Percentiles rank a stretch among this genome's conserved stretches.
Conservation (phyloP, 179 eudicot species). For the Silene coronaria region DNA sequence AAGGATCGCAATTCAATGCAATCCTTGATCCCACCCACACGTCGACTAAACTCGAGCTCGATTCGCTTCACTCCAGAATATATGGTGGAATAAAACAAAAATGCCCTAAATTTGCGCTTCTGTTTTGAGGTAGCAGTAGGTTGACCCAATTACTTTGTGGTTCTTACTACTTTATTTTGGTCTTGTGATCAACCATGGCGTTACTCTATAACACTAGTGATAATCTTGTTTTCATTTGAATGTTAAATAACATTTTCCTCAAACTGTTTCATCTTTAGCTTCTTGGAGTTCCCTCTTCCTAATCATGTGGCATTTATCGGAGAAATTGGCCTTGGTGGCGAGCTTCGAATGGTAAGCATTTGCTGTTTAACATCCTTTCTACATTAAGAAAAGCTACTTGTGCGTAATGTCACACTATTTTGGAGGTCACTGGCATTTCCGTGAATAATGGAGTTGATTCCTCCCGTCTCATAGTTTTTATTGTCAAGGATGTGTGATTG, state of each 20-base stretch:
- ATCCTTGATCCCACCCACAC: no score
- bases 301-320: conserved; percentile 76
- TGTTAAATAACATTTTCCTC: conserved; percentile 7
- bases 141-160: neutral
- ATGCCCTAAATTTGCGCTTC: neutral
- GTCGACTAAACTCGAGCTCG: no score
- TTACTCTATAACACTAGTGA: no score
- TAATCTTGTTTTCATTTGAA: neutral
- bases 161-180: no score
- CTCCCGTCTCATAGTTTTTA: neutral
- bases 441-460: neutral
- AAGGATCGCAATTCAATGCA: no score
- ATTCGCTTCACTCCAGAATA: no score
- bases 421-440: neutral
- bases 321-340: conserved; percentile 95
- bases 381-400: neutral
- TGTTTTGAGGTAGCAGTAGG: neutral
- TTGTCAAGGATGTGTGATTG: neutral
- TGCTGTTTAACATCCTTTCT: neutral
- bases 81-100: conserved; percentile 1
- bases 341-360: conserved; percentile 72
- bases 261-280: conserved; percentile 45
- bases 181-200: no score
- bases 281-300: conserved; percentile 77
- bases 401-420: neutral